Percentiles rank a stretch among this genome's conserved stretches.
Evolutionary conservation across 768 basidiomycete genomes (phyloP).

Genomic region (Cystobasidium ongulense): DNA sequence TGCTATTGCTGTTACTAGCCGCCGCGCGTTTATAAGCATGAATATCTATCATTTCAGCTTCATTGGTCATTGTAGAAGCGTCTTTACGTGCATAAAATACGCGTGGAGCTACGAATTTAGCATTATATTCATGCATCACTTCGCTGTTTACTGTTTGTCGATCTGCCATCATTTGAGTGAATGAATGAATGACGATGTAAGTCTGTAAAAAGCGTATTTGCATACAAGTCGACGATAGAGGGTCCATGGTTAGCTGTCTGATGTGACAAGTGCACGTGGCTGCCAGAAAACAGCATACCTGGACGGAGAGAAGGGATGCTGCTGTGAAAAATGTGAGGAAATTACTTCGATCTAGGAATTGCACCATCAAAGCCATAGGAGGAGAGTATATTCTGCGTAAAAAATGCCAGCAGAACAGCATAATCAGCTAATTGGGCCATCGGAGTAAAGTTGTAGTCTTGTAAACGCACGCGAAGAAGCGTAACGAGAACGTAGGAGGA

Average conservation of each 20-base stretch:
- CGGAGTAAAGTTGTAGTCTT: no score
- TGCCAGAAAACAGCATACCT: no score
- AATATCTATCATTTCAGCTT: constrained; percentile 38
- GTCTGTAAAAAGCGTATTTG: constrained; percentile 14
- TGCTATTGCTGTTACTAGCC: not conserved
- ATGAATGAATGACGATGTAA: constrained; percentile 34
- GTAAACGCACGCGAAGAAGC: constrained; percentile 33
- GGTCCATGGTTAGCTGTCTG: no score
- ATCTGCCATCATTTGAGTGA: constrained; percentile 32
- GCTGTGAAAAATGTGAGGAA: constrained; percentile 31
- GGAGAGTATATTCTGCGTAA: constrained; percentile 35
- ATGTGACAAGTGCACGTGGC: no score
- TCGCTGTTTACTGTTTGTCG: constrained; percentile 33
- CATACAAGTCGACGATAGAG: no score
- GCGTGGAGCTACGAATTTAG: constrained; percentile 17
- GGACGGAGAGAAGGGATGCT: constrained; percentile 6
- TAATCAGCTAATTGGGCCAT: no score
- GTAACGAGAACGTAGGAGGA: constrained; percentile 34
- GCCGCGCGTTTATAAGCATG: not conserved
- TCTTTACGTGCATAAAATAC: constrained; percentile 34
- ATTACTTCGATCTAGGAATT: constrained; percentile 34
- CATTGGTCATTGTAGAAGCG: constrained; percentile 38
- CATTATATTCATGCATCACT: constrained; percentile 34
- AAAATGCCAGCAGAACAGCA: no score
- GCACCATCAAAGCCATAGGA: constrained; percentile 37